Evolutionary conservation across 495 filamentous ascomycete genomes (phyloP).

Genomic region (Hypoxylon subgilvum): DNA sequence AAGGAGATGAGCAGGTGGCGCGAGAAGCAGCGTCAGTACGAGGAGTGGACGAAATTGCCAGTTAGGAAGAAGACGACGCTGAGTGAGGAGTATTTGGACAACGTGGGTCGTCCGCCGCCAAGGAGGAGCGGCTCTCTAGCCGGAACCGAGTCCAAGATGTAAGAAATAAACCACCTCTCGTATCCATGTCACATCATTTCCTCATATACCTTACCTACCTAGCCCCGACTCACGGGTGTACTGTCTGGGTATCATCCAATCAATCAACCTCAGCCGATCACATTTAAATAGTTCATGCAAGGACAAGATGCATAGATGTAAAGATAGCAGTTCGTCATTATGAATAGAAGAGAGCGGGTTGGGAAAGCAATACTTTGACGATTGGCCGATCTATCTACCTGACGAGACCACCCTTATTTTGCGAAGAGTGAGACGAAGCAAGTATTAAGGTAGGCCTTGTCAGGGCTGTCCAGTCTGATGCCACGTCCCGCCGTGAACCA

Average conservation of each 20-base stretch:
- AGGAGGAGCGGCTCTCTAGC: slow-evolving; percentile 4
- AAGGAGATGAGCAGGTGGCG: slow-evolving; percentile 68
- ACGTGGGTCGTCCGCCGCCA: slow-evolving; percentile 45
- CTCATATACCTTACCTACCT: too few species aligned
- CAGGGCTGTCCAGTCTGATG: slow-evolving; percentile 33
- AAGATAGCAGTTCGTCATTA: slow-evolving; percentile 11
- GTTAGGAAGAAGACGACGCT: slow-evolving; percentile 64
- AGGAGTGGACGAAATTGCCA: slow-evolving; percentile 56
- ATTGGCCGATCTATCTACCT: slow-evolving; percentile 45
- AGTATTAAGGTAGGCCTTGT: slow-evolving; percentile 21
- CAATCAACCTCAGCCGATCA: too few species aligned
- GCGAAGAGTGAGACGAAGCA: slow-evolving; percentile 30
- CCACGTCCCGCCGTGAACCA: slow-evolving; percentile 30
- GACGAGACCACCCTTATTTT: slow-evolving; percentile 31
- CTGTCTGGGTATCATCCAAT: too few species aligned
- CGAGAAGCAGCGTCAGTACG: slow-evolving; percentile 65
- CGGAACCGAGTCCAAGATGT: slow-evolving; percentile 33
- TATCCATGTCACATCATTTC: too few species aligned
- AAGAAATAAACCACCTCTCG: too few species aligned
- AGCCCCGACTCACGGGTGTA: too few species aligned
- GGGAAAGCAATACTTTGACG: slow-evolving; percentile 35
- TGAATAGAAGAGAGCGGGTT: neutral
- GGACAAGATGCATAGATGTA: too few species aligned
- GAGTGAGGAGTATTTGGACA: slow-evolving; percentile 60
- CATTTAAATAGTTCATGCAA: too few species aligned